Evolutionary conservation across 768 basidiomycete species (phyloP).

Genomic region (Trametes villosa): DNA sequence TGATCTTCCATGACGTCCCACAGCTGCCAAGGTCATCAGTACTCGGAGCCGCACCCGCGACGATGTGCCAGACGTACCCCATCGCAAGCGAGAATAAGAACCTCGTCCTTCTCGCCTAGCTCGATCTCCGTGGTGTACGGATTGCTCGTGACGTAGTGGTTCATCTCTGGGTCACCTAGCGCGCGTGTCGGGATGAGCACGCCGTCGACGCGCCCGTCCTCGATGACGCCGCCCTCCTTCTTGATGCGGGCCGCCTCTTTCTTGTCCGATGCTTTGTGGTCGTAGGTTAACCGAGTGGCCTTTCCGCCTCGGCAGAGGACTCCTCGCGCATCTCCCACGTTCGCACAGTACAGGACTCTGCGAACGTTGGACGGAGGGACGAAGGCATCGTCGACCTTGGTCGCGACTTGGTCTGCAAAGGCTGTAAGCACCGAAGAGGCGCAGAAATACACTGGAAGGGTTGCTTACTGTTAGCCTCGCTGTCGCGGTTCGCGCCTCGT

Average conservation of each 20-base stretch:
- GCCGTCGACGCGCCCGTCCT: constrained; percentile 98
- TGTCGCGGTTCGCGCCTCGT: constrained; percentile 44
- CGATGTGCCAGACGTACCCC: constrained; percentile 65
- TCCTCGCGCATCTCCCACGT: constrained; percentile 94
- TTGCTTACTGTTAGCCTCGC: constrained; percentile 41
- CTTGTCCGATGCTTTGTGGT: constrained; percentile 96
- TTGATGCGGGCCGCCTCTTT: constrained; percentile 98
- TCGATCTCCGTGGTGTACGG: constrained; percentile 98
- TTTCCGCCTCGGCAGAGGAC: constrained; percentile 90
- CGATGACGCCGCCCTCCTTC: constrained; percentile 96
- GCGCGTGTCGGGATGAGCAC: constrained; percentile 95
- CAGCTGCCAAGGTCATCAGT: neutral
- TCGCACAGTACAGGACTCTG: constrained; percentile 91
- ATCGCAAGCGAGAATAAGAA: constrained; percentile 94
- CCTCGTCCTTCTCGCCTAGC: constrained; percentile 88
- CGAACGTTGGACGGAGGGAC: constrained; percentile 43
- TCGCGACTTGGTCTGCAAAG: no score
- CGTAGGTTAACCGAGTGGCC: constrained; percentile 95
- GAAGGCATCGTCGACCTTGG: constrained; percentile 19
- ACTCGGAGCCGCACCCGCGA: neutral
- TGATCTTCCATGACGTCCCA: constrained; percentile 9
- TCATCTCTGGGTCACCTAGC: constrained; percentile 96
- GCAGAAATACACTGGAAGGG: neutral
- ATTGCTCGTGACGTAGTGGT: constrained; percentile 96
- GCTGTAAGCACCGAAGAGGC: no score